phyloP scores from a whole-genome alignment of 345 rosid genomes.

The Brassica juncea region DNA sequence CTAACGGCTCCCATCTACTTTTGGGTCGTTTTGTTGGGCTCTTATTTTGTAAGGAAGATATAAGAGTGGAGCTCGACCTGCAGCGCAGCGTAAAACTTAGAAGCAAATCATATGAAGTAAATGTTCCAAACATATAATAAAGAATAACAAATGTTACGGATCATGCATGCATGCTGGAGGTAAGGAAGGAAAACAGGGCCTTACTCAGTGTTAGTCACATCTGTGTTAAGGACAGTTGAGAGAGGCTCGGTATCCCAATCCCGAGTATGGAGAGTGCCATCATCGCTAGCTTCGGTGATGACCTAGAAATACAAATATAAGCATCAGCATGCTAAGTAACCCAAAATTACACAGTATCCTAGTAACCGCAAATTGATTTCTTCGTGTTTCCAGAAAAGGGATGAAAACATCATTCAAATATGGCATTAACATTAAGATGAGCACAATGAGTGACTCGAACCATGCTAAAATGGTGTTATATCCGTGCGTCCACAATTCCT shows the following conservation, averaged over 20 bases:
- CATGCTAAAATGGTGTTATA: constrained; percentile 21
- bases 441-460: constrained; percentile 4
- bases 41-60: constrained; percentile 48
- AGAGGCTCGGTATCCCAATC: constrained; percentile 96
- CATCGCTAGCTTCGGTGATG: constrained; percentile 67
- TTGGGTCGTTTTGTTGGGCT: constrained; percentile 81
- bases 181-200: constrained; percentile 30
- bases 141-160: constrained; percentile 16
- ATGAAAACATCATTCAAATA: constrained; percentile 22
- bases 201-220: constrained; percentile 56
- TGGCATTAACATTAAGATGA: constrained; percentile 7
- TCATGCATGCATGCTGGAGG: constrained; percentile 1
- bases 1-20: constrained; percentile 99
- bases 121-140: constrained; percentile 14
- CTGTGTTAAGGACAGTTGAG: constrained; percentile 53
- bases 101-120: constrained; percentile 19
- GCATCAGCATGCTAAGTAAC: constrained; percentile 17
- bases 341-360: not conserved
- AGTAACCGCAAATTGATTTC: constrained; percentile 1
- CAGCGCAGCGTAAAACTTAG: constrained; percentile 30
- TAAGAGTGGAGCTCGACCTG: constrained; percentile 46
- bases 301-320: constrained; percentile 50
- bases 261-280: constrained; percentile 65
- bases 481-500: not conserved
- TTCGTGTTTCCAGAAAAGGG: constrained; percentile 14